Conservation (phyloP, 495 filamentous ascomycete species). For the Trypethelium eluteriae region DNA sequence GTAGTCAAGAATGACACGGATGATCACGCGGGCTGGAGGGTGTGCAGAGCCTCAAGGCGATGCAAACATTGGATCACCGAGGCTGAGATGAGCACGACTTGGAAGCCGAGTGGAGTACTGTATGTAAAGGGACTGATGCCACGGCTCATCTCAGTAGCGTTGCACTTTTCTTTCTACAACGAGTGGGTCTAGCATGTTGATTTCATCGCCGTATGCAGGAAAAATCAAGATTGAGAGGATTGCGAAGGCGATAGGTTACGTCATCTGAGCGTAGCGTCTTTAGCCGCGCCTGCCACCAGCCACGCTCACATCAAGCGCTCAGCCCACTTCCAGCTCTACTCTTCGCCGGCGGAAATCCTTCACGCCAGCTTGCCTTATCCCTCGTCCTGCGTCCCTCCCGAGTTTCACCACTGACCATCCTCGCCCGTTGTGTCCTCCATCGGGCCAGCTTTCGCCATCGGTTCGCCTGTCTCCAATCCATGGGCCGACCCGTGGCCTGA, state of each 20-base stretch:
- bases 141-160: too few species aligned
- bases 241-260: neutral
- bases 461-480: neutral
- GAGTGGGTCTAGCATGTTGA: too few species aligned
- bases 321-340: neutral
- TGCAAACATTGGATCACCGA: neutral
- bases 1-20: neutral
- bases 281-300: neutral
- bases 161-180: too few species aligned
- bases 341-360: neutral
- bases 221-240: neutral
- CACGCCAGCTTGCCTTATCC: neutral
- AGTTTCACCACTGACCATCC: conserved; percentile 1
- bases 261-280: conserved; percentile 1
- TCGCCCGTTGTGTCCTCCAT: neutral
- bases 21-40: neutral
- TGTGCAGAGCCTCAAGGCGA: neutral
- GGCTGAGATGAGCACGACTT: neutral
- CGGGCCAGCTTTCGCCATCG: neutral
- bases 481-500: conserved; percentile 8
- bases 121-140: neutral
- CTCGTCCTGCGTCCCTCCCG: neutral
- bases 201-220: too few species aligned
- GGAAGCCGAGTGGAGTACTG: neutral
- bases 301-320: neutral